phyloP scores from a whole-genome alignment of 1,284 basidiomycete species.

The Xerocomus nothofagi region DNA sequence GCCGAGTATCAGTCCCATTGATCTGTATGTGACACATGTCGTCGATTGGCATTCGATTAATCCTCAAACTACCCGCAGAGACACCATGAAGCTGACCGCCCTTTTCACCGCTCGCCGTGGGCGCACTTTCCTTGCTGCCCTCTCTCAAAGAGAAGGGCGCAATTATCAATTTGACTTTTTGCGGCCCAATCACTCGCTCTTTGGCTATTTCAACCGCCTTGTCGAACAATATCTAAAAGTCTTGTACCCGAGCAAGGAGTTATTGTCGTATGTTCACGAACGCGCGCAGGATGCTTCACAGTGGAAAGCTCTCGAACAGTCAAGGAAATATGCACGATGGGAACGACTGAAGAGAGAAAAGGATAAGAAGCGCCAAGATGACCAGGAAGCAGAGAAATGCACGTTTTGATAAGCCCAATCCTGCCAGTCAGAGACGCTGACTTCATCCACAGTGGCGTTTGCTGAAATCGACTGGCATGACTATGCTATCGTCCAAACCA shows the following conservation, averaged over 20 bases:
- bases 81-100: slow-evolving; percentile 92
- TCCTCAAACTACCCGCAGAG: slow-evolving; percentile 47
- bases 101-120: slow-evolving; percentile 94
- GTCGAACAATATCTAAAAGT: slow-evolving; percentile 96
- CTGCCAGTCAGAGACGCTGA: slow-evolving; percentile 12
- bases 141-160: slow-evolving; percentile 86
- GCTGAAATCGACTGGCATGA: slow-evolving; percentile 99
- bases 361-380: slow-evolving; percentile 84
- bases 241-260: slow-evolving; percentile 79
- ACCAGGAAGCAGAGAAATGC: slow-evolving; percentile 86
- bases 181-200: slow-evolving; percentile 92
- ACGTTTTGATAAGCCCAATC: slow-evolving; percentile 32
- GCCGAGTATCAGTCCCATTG: slow-evolving; percentile 87
- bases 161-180: slow-evolving; percentile 99
- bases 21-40: slow-evolving; percentile 64
- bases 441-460: slow-evolving; percentile 66
- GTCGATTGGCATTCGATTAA: neutral
- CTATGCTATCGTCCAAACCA: slow-evolving; percentile 97
- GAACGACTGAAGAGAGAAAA: slow-evolving; percentile 81
- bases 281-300: slow-evolving; percentile 60
- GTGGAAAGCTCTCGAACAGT: slow-evolving; percentile 80
- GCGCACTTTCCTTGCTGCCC: slow-evolving; percentile 79
- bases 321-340: slow-evolving; percentile 84
- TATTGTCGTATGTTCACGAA: slow-evolving; percentile 68
- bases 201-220: slow-evolving; percentile 94